Conservation (phyloP, 1,284 basidiomycete genomes). For the Ustilago loliicola region DNA sequence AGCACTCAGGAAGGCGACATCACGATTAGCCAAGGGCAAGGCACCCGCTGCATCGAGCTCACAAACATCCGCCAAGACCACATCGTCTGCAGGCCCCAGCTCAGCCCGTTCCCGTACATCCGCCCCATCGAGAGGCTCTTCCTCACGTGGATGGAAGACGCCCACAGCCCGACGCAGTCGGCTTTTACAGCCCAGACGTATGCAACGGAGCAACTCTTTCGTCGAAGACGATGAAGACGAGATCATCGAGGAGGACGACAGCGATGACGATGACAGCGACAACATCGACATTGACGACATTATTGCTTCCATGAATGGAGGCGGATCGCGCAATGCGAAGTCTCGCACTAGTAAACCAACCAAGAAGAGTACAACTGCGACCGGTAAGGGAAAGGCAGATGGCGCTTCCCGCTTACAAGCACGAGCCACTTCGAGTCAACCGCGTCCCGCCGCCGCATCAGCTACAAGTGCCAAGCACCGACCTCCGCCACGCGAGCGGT, state of each 20-base stretch:
- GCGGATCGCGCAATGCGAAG: slow-evolving; percentile 1
- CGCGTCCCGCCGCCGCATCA: neutral
- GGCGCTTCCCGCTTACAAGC: neutral
- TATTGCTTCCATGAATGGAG: slow-evolving; percentile 36
- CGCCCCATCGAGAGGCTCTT: slow-evolving; percentile 4
- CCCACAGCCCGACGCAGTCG: slow-evolving; percentile 1
- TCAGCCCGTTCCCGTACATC: neutral
- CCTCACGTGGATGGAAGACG: neutral
- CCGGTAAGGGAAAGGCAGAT: neutral
- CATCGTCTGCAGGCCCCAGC: slow-evolving; percentile 5
- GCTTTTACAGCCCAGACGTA: neutral
- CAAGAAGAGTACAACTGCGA: neutral
- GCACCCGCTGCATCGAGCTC: neutral
- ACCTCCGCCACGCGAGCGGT: slow-evolving; percentile 12
- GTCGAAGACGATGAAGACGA: slow-evolving; percentile 17
- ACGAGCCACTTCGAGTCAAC: neutral
- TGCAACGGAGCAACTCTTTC: slow-evolving; percentile 4
- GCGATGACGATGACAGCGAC: slow-evolving; percentile 8
- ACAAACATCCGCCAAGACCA: slow-evolving; percentile 5
- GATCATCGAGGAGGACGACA: slow-evolving; percentile 4
- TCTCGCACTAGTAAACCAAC: slow-evolving; percentile 5
- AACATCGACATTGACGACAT: slow-evolving; percentile 36
- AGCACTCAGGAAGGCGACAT: slow-evolving; percentile 9
- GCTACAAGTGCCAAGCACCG: neutral
- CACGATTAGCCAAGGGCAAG: slow-evolving; percentile 10